These are phyloP conservation scores for Annulohypoxylon truncatum DNA, from an alignment of 2,329 filamentous ascomycete species.

Conservation along the genomic window DNA sequence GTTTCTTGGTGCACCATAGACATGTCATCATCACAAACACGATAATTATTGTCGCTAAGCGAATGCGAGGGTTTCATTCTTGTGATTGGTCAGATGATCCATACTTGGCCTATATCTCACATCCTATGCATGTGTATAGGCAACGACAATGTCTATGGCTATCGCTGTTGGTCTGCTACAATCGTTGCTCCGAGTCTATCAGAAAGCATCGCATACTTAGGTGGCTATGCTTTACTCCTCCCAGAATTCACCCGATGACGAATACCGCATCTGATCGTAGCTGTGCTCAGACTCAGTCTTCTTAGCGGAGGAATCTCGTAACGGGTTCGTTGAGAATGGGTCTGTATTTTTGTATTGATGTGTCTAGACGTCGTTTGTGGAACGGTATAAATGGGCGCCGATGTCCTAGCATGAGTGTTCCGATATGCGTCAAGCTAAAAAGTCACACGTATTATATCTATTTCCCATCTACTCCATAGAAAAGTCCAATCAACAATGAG, in stretches of 20 bases:
- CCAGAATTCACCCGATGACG: background rate
- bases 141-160: background rate
- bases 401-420: background rate
- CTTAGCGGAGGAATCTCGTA: background rate
- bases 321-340: background rate
- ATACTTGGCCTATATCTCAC: background rate
- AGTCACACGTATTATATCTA: background rate
- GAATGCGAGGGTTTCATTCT: conserved; percentile 1
- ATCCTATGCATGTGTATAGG: background rate
- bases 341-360: background rate
- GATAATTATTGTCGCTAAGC: background rate
- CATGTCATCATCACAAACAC: background rate
- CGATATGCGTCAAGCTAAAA: background rate
- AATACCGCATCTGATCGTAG: background rate
- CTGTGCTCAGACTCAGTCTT: background rate
- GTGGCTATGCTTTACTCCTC: background rate
- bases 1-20: background rate
- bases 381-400: background rate
- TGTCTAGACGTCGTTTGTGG: background rate
- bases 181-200: background rate
- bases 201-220: background rate
- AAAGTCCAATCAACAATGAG: background rate
- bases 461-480: background rate
- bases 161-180: background rate
- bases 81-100: background rate